A percentile compares a stretch with the other conserved stretches of the same genome.
Conservation (phyloP, 1,139 yeast species). For the Pichia sp. region DNA sequence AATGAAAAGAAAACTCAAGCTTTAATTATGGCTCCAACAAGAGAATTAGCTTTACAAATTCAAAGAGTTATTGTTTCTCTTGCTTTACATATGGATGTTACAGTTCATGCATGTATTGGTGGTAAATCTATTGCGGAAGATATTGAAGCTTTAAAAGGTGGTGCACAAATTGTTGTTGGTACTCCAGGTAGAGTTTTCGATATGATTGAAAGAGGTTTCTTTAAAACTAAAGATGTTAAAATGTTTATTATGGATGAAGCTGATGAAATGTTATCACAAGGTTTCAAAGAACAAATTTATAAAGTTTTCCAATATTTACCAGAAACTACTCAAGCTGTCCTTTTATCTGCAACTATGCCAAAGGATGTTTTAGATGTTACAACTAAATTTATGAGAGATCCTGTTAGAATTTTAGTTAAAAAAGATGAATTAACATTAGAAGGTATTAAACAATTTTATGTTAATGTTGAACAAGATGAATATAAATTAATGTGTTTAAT, state of each 20-base stretch:
- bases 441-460: conserved; percentile 96
- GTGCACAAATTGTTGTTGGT: conserved; percentile 96
- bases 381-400: conserved; percentile 94
- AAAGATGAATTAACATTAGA: conserved; percentile 97
- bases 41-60: conserved; percentile 97
- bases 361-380: conserved; percentile 95
- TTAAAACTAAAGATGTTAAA: conserved; percentile 84
- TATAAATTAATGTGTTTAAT: conserved; percentile 94
- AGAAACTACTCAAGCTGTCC: conserved; percentile 91
- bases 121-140: conserved; percentile 93
- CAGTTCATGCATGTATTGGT: conserved; percentile 98
- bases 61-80: conserved; percentile 93
- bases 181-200: conserved; percentile 99
- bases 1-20: conserved; percentile 80
- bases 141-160: conserved; percentile 83
- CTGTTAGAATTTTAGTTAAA: conserved; percentile 94
- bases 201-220: conserved; percentile 92
- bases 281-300: conserved; percentile 97
- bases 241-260: conserved; percentile 99
- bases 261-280: conserved; percentile 95
- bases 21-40: conserved; percentile 94
- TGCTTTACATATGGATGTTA: conserved; percentile 88
- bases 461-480: conserved; percentile 89
- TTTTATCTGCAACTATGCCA: conserved; percentile 97
- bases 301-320: conserved; percentile 94